These are phyloP conservation scores for Wickerhamomyces chaumierensis DNA, from an alignment of 805 yeast genomes.

Conservation along the genomic window DNA sequence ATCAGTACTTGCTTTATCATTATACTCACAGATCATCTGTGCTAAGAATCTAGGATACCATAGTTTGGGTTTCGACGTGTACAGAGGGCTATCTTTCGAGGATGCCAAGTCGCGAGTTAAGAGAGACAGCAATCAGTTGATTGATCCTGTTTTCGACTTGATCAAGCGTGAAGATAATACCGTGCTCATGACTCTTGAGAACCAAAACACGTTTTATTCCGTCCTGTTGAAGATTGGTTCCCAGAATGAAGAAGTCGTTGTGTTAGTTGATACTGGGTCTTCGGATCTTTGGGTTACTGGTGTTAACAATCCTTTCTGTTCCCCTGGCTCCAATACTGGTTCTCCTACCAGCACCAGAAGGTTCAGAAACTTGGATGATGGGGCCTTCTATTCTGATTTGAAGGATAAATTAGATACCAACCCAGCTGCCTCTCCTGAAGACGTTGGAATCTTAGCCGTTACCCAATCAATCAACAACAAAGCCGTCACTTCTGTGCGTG, in stretches of 20 bases:
- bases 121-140: background rate
- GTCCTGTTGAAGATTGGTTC: conserved; percentile 44
- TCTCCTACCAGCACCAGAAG: background rate
- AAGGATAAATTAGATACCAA: background rate
- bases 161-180: conserved; percentile 20
- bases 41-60: conserved; percentile 1
- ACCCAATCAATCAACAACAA: conserved; percentile 4
- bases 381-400: background rate
- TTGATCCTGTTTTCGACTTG: background rate
- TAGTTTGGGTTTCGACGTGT: conserved; percentile 1
- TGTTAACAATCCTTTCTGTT: conserved; percentile 36
- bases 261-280: conserved; percentile 68
- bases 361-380: background rate
- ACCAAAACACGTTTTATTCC: conserved; percentile 32
- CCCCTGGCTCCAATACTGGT: conserved; percentile 5
- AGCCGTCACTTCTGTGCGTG: conserved; percentile 1
- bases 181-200: conserved; percentile 24
- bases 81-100: conserved; percentile 2
- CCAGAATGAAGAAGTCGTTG: conserved; percentile 39
- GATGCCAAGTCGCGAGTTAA: background rate
- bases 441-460: background rate
- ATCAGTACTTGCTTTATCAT: background rate
- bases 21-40: background rate
- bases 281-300: conserved; percentile 60
- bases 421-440: no score